Conservation (phyloP, 169 alveolate genomes). For the Eimeria tenella region DNA sequence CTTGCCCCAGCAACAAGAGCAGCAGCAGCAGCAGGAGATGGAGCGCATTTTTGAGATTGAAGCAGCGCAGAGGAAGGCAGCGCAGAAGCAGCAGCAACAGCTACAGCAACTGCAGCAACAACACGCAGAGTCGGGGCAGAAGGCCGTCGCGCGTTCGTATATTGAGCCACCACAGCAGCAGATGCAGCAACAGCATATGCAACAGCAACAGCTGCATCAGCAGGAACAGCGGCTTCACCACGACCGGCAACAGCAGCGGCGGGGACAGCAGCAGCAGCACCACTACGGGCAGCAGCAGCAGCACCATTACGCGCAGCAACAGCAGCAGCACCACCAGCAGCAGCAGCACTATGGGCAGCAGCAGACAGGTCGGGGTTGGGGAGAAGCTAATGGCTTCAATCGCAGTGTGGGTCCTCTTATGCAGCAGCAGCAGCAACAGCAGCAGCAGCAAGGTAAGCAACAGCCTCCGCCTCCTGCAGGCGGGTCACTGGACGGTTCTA, state of each 20-base stretch:
- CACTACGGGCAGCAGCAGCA: conserved; percentile 65
- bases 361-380: conserved; percentile 53
- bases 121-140: conserved; percentile 26
- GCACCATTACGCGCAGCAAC: conserved; percentile 49
- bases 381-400: conserved; percentile 55
- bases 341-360: conserved; percentile 34
- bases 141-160: neutral
- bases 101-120: conserved; percentile 42
- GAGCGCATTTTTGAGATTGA: conserved; percentile 39
- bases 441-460: conserved; percentile 46
- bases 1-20: conserved; percentile 36
- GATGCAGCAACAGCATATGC: neutral
- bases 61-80: conserved; percentile 40
- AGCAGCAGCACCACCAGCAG: conserved; percentile 68
- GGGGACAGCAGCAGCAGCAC: conserved; percentile 32
- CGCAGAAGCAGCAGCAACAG: conserved; percentile 52
- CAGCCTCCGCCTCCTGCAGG: conserved; percentile 53
- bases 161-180: conserved; percentile 28
- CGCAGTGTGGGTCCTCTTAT: conserved; percentile 54
- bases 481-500: conserved; percentile 43
- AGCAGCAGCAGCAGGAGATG: conserved; percentile 43
- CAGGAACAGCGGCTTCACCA: conserved; percentile 31
- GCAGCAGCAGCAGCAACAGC: conserved; percentile 69
- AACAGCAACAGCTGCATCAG: conserved; percentile 24
- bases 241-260: conserved; percentile 48